Conservation (phyloP, 768 basidiomycete species). For the Mycena maculata region DNA sequence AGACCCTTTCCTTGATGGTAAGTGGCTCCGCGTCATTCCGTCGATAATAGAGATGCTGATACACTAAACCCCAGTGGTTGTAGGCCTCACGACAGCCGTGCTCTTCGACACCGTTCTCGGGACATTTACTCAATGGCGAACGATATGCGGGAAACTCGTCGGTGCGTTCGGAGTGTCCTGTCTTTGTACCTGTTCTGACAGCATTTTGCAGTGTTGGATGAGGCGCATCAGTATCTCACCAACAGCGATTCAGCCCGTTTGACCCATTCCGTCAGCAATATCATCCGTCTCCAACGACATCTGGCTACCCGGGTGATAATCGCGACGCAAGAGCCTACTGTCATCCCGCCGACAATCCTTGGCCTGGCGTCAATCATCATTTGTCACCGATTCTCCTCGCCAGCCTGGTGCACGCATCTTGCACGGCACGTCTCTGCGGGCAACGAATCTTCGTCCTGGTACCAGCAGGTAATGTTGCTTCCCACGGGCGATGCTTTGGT, state of each 20-base stretch:
- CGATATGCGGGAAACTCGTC: constrained; percentile 31
- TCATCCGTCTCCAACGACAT: constrained; percentile 66
- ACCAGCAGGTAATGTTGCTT: constrained; percentile 30
- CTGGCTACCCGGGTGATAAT: constrained; percentile 63
- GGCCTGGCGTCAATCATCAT: constrained; percentile 55
- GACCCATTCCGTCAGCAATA: constrained; percentile 56
- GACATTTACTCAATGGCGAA: constrained; percentile 31
- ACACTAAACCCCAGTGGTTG: background rate
- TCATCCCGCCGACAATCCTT: constrained; percentile 62
- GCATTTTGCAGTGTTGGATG: constrained; percentile 53
- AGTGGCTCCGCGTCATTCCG: constrained; percentile 30
- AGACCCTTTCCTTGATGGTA: constrained; percentile 63
- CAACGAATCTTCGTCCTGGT: constrained; percentile 42
- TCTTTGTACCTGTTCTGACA: background rate
- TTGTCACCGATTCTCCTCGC: constrained; percentile 67
- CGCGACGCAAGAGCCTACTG: constrained; percentile 69
- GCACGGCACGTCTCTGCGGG: constrained; percentile 56
- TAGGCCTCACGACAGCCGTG: constrained; percentile 28
- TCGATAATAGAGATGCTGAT: constrained; percentile 4
- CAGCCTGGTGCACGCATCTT: constrained; percentile 66
- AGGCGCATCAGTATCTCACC: constrained; percentile 65
- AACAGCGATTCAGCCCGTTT: constrained; percentile 52
- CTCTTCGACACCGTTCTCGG: constrained; percentile 60
- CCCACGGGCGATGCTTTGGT: constrained; percentile 29
- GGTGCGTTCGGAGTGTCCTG: constrained; percentile 14